Evolutionary conservation across 1,284 basidiomycete species (phyloP), one percentile per base, ranked within the genome.

Genomic region (Cystobasidiaceae sp.): DNA sequence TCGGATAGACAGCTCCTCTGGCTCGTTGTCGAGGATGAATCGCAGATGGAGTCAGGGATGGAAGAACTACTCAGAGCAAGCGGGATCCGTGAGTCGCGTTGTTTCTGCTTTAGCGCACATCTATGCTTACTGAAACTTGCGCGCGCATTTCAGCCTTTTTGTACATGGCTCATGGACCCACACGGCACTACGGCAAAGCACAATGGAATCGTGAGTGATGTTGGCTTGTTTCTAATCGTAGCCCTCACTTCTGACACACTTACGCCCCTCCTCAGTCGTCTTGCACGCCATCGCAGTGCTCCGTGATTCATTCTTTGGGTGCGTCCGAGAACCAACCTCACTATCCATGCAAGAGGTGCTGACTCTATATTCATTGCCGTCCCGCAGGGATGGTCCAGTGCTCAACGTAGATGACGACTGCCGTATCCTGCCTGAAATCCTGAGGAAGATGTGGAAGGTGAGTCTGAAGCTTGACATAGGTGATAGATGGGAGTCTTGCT

Each of bases 391-490:
- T 30, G 61, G 61, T n/a, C 61, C 61, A n/a, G 61, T 64, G 2
- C 43, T 51, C 19, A 64, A 64, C 25, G 27, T 64, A 4, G 61
- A 64, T 33, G 61, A 64, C 28, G 61, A 64, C 19, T 54, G 49
- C 21, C 39, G 52, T 21, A 64, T 64, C 39, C 27, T 64, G 25
- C 61, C 61, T 3, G 61, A 64, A 33, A 51, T 64, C n/a, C 45
- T 64, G 4, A 30, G 44, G n/a, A 64, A 64, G 33, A 55, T 64
- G 52, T 64, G 61, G 61, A 64, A 64, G 61, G 51, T 64, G 25
- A 34, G 60, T 11, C n/a, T n/a, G n/a, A n/a, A n/a, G n/a, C n/a
- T n/a, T n/a, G n/a, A n/a, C n/a, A n/a, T n/a, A n/a, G n/a, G n/a
- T n/a, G n/a, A n/a, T n/a, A n/a, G n/a, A n/a, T n/a, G n/a, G n/a